Evolutionary conservation across 805 yeast species (phyloP).

Genomic region (Candida maesae): DNA sequence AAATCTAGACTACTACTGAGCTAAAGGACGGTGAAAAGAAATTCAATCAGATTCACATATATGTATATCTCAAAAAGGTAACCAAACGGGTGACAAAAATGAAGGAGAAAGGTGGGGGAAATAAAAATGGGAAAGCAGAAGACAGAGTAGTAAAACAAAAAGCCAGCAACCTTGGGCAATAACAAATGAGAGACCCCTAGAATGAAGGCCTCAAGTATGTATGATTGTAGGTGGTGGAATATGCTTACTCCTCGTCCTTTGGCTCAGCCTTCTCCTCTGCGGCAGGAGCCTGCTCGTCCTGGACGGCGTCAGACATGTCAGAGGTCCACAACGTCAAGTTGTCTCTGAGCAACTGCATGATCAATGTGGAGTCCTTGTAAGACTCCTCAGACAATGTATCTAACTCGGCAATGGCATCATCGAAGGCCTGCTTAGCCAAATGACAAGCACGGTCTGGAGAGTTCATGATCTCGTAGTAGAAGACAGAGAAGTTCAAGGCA

Average conservation of each 20-base stretch:
- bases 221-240: slow-evolving; percentile 1
- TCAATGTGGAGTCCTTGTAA: slow-evolving; percentile 96
- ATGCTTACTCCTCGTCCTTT: slow-evolving; percentile 30
- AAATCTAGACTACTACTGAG: too few species aligned
- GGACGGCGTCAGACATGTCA: slow-evolving; percentile 82
- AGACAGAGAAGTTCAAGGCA: slow-evolving; percentile 96
- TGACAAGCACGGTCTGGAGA: slow-evolving; percentile 99
- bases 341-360: slow-evolving; percentile 98
- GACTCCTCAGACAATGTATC: slow-evolving; percentile 97
- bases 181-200: background rate
- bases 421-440: slow-evolving; percentile 98
- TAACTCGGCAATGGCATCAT: slow-evolving; percentile 98
- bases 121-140: slow-evolving; percentile 4
- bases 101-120: slow-evolving; percentile 9
- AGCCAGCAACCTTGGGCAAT: slow-evolving; percentile 1
- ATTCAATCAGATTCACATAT: slow-evolving; percentile 10
- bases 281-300: slow-evolving; percentile 43
- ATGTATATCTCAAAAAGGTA: slow-evolving; percentile 13
- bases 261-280: slow-evolving; percentile 32
- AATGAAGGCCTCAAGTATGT: background rate
- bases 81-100: slow-evolving; percentile 8
- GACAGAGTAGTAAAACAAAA: slow-evolving; percentile 8
- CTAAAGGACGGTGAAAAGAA: too few species aligned
- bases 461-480: slow-evolving; percentile 96
- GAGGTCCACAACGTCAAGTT: slow-evolving; percentile 97